These are phyloP conservation scores for Fusarium hostae DNA, from an alignment of 2,329 filamentous ascomycete genomes.

Conservation along the genomic window DNA sequence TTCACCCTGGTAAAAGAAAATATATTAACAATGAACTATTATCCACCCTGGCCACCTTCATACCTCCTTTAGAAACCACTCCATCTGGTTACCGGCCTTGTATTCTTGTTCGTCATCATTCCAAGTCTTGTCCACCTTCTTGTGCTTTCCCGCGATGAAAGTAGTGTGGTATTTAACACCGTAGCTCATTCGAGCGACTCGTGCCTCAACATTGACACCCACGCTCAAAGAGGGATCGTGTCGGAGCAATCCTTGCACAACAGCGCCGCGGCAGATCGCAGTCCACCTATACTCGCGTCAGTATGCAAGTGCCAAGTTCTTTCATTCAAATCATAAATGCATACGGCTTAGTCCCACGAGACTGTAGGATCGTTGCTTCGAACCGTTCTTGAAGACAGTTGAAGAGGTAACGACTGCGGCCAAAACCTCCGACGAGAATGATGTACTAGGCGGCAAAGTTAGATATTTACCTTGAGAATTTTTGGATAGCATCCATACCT, in stretches of 20 bases:
- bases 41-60: rapidly evolving
- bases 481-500: slow-evolving; percentile 34
- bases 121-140: slow-evolving; percentile 29
- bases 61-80: slow-evolving; percentile 47
- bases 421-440: slow-evolving; percentile 55
- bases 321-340: slow-evolving; percentile 4
- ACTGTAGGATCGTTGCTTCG: slow-evolving; percentile 45
- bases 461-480: not conserved
- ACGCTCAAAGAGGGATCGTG: not conserved
- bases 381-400: slow-evolving; percentile 31
- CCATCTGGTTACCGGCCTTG: slow-evolving; percentile 26
- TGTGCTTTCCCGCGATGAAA: slow-evolving; percentile 16
- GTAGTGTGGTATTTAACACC: not conserved
- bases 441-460: slow-evolving; percentile 45
- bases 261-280: slow-evolving; percentile 50
- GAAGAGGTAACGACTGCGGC: slow-evolving; percentile 47
- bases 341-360: slow-evolving; percentile 49
- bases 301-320: not conserved
- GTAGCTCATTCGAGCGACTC: slow-evolving; percentile 47
- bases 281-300: slow-evolving; percentile 45
- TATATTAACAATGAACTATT: not conserved
- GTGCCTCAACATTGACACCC: slow-evolving; percentile 24
- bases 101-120: rapidly evolving
- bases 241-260: slow-evolving; percentile 38
- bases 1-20: slow-evolving; percentile 12